These are phyloP conservation scores for Heteromeles arbutifolia DNA, from an alignment of 306 rosid genomes.

Conservation along the genomic window DNA sequence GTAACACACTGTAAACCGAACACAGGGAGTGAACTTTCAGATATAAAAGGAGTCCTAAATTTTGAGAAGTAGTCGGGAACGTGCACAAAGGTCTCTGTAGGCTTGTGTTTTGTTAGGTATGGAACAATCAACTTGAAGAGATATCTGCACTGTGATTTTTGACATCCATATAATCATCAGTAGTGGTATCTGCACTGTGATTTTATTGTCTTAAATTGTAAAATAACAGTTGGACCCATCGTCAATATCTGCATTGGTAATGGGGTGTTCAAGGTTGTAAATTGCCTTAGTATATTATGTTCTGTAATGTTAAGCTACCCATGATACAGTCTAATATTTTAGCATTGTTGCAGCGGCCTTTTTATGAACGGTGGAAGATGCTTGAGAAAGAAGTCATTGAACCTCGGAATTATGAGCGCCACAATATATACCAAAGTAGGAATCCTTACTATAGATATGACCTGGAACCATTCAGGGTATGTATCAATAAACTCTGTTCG, in stretches of 20 bases:
- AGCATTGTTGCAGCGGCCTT: conserved; percentile 74
- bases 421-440: conserved; percentile 45
- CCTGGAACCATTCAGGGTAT: conserved; percentile 92
- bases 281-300: not conserved
- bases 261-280: not conserved
- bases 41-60: not conserved
- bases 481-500: conserved; percentile 15
- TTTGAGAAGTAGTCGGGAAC: not conserved
- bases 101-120: not conserved
- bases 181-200: not conserved
- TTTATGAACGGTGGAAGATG: conserved; percentile 94
- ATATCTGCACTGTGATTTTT: too few relatives aligned
- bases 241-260: not conserved
- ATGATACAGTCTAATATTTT: conserved; percentile 19
- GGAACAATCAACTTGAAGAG: not conserved
- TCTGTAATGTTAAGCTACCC: not conserved
- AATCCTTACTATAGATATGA: conserved; percentile 79
- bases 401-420: conserved; percentile 84
- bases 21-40: not conserved
- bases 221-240: not conserved
- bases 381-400: conserved; percentile 97
- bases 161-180: too few relatives aligned
- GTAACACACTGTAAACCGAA: not conserved
- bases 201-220: not conserved
- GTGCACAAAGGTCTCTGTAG: not conserved